Base-by-base conservation (phyloP, 2,329 filamentous ascomycete genomes). In the Thelonectria olida region DNA sequence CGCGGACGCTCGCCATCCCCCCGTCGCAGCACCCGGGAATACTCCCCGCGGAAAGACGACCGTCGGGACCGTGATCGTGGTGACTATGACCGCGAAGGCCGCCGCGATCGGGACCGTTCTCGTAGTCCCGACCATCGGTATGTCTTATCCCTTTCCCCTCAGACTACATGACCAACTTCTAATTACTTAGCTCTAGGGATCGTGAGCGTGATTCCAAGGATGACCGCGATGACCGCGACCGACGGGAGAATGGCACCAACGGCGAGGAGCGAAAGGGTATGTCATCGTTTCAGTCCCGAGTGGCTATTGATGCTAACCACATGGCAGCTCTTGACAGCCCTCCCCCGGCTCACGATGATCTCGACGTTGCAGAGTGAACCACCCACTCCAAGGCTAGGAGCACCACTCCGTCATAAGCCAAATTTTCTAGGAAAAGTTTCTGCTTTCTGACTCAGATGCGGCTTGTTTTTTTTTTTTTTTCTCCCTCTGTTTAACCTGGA, bases 191-290 rank as follows among this genome's bases (percentile, higher is more conserved):
- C 52, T 61, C 12, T 42, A 82, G 83, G 70, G 84, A 86, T 66
- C 82, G 84, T 69, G 84, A 86, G 66, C 82, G 84, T 60, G 85
- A 86, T 67, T 79, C 76, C 54, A 86, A 88, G 70, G 87, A 90
- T 59, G 89, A 92, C 58, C 86, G 89, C 54, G 90, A 92, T 67
- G 89, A 91, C 71, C 88, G 88, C 65, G 89, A 92, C 68, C 88
- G 89, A 69, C 90, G 90, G 69, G 92, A 96, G 73, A 91, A 90
- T 72, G 90, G 86, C 47, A 84, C 92, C 22, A 96, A 95, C 73
- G 93, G 91, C 62, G 93, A 97, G 70, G 93, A 97, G 68, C 89
- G 92, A 74, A 98, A 98, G 88, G 88, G 94, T 97, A 80, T 67
- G 77, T 74, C 49, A 61, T 54, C 62, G 53, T 53, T 19, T 12